Evolutionary conservation across 306 rosid genomes (phyloP).

Genomic region (Glycine soja): DNA sequence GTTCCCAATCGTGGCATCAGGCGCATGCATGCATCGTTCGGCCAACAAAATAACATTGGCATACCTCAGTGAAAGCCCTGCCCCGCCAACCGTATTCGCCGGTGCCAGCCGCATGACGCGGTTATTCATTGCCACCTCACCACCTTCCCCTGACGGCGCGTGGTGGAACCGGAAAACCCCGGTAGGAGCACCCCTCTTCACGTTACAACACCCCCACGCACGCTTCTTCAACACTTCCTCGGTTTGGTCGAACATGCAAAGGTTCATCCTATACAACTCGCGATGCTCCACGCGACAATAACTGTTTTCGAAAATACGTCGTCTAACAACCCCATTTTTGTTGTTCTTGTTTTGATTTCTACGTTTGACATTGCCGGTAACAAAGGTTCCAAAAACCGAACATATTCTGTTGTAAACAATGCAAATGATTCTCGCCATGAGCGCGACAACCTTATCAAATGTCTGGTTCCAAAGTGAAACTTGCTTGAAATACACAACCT

Average conservation of each 20-base stretch:
- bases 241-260: neutral
- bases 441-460: slow-evolving; percentile 57
- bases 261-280: slow-evolving; percentile 38
- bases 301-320: slow-evolving; percentile 23
- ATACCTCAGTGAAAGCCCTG: slow-evolving; percentile 65
- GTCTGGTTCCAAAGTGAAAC: slow-evolving; percentile 71
- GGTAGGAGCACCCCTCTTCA: neutral
- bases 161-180: slow-evolving; percentile 25
- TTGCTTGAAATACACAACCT: slow-evolving; percentile 59
- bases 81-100: slow-evolving; percentile 63
- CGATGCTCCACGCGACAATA: slow-evolving; percentile 50
- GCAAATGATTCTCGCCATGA: slow-evolving; percentile 63
- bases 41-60: slow-evolving; percentile 63
- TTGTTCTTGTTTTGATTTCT: neutral
- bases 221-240: slow-evolving; percentile 21
- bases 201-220: slow-evolving; percentile 26
- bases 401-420: slow-evolving; percentile 58
- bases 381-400: slow-evolving; percentile 51
- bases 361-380: slow-evolving; percentile 19
- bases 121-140: slow-evolving; percentile 31
- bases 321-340: too few relatives aligned
- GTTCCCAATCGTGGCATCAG: slow-evolving; percentile 41
- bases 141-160: neutral
- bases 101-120: slow-evolving; percentile 52
- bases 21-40: slow-evolving; percentile 64